Percentiles rank a stretch among this genome's conserved stretches.
Evolutionary conservation across 108 stramenopile genomes (phyloP).

Genomic region (Discostella pseudostelligera): DNA sequence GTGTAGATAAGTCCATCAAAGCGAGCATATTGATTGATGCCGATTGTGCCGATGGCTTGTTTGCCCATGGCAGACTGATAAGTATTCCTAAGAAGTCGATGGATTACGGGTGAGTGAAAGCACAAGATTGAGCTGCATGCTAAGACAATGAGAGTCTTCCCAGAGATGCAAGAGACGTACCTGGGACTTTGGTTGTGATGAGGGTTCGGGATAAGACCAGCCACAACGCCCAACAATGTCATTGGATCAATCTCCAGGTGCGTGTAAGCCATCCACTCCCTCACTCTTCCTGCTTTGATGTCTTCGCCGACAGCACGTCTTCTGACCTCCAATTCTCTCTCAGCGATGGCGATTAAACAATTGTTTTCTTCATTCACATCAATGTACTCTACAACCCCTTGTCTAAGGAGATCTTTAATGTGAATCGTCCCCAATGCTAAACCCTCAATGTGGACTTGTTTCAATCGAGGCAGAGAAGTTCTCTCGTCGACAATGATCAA

Average conservation of each 20-base stretch:
- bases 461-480: conserved; percentile 69
- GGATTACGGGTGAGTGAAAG: neutral
- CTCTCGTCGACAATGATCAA: conserved; percentile 90
- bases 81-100: conserved; percentile 64
- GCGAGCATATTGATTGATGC: conserved; percentile 94
- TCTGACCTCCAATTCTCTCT: conserved; percentile 81
- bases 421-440: conserved; percentile 71
- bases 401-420: conserved; percentile 78
- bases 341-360: conserved; percentile 92
- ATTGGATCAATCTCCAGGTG: conserved; percentile 99
- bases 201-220: conserved; percentile 96
- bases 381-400: conserved; percentile 97
- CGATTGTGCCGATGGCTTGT: conserved; percentile 98
- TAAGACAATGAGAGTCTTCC: conserved; percentile 39
- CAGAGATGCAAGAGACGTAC: conserved; percentile 15
- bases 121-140: conserved; percentile 13
- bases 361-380: conserved; percentile 99
- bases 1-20: conserved; percentile 96
- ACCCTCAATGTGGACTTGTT: conserved; percentile 83
- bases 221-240: conserved; percentile 96
- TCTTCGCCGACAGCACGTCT: conserved; percentile 51
- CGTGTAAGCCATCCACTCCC: conserved; percentile 79
- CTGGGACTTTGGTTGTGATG: conserved; percentile 99
- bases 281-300: conserved; percentile 25
- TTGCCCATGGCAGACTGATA: conserved; percentile 99